Percentiles rank a stretch among this genome's conserved stretches.
Conservation (phyloP, 2,329 filamentous ascomycete species). For the Curvularia sp. region DNA sequence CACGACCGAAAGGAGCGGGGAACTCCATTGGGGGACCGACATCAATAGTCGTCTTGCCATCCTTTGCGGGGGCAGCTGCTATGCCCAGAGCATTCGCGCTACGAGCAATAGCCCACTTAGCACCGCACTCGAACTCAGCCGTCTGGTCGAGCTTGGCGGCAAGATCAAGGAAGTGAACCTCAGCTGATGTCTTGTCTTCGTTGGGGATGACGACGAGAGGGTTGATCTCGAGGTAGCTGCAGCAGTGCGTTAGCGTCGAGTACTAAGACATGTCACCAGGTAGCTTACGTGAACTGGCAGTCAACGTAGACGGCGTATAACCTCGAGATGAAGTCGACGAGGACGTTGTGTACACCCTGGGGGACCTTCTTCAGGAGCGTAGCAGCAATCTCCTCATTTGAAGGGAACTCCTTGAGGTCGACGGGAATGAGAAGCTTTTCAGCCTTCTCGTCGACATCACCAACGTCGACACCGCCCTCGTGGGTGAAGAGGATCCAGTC, state of each 20-base stretch:
- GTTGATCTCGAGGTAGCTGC: slow-evolving; percentile 96
- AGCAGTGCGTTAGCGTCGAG: slow-evolving; percentile 22
- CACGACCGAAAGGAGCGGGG: slow-evolving; percentile 97
- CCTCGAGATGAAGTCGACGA: slow-evolving; percentile 98
- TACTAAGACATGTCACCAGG: background rate
- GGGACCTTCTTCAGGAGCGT: slow-evolving; percentile 92
- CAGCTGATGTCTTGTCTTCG: slow-evolving; percentile 85
- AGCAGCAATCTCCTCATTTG: slow-evolving; percentile 89
- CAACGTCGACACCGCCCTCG: slow-evolving; percentile 99
- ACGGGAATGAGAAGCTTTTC: slow-evolving; percentile 98
- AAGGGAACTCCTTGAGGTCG: slow-evolving; percentile 91
- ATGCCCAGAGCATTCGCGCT: slow-evolving; percentile 88
- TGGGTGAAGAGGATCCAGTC: slow-evolving; percentile 99
- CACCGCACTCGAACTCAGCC: slow-evolving; percentile 98
- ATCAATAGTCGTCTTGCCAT: slow-evolving; percentile 88
- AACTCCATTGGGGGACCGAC: slow-evolving; percentile 98
- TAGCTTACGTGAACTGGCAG: slow-evolving; percentile 86
- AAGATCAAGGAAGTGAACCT: slow-evolving; percentile 97
- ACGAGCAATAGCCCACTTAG: slow-evolving; percentile 97
- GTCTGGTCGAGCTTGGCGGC: slow-evolving; percentile 99
- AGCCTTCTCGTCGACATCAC: slow-evolving; percentile 98
- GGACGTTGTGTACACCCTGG: slow-evolving; percentile 93
- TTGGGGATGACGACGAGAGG: slow-evolving; percentile 98
- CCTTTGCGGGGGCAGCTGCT: slow-evolving; percentile 65
- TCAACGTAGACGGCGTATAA: slow-evolving; percentile 99